Percentiles rank a stretch among this genome's conserved stretches.
Conservation (phyloP, 495 filamentous ascomycete species). For the Paragyromitra xinjiangensis region DNA sequence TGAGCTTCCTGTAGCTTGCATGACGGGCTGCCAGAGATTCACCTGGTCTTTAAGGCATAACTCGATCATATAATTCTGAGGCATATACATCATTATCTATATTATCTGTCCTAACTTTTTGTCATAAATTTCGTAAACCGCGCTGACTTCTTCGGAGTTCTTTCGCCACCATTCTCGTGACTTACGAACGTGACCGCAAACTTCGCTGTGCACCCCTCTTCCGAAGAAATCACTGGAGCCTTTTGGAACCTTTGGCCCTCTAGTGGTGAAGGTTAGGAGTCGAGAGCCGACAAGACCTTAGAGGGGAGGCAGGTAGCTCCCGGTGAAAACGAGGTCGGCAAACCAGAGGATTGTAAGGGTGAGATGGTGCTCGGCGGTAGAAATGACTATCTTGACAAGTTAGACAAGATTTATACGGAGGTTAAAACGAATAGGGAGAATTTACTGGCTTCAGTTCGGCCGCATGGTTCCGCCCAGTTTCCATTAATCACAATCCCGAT, state of each 20-base stretch:
- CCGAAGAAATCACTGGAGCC: constrained; percentile 85
- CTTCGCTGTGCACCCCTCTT: constrained; percentile 83
- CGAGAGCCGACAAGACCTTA: constrained; percentile 75
- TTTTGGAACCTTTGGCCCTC: constrained; percentile 73
- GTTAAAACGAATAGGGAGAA: constrained; percentile 61
- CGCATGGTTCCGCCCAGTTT: constrained; percentile 43
- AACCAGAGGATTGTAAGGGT: constrained; percentile 75
- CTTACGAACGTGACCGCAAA: constrained; percentile 83
- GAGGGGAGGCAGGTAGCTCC: constrained; percentile 80
- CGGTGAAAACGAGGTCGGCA: constrained; percentile 78
- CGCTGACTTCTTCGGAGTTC: constrained; percentile 77
- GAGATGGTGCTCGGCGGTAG: constrained; percentile 70
- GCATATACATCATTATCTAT: neutral
- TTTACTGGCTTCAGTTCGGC: constrained; percentile 62
- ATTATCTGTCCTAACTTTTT: constrained; percentile 54
- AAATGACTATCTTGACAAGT: constrained; percentile 60
- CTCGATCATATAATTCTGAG: neutral
- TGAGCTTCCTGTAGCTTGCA: too few relatives aligned
- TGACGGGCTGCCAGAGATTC: neutral
- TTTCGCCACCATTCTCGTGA: constrained; percentile 76
- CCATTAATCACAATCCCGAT: constrained; percentile 73
- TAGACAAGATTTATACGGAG: constrained; percentile 63
- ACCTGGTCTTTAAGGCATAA: neutral
- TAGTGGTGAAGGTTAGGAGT: constrained; percentile 70
- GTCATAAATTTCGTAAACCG: constrained; percentile 70